phyloP scores from a whole-genome alignment of 1,284 basidiomycete species.

The Phlebopus sp. region DNA sequence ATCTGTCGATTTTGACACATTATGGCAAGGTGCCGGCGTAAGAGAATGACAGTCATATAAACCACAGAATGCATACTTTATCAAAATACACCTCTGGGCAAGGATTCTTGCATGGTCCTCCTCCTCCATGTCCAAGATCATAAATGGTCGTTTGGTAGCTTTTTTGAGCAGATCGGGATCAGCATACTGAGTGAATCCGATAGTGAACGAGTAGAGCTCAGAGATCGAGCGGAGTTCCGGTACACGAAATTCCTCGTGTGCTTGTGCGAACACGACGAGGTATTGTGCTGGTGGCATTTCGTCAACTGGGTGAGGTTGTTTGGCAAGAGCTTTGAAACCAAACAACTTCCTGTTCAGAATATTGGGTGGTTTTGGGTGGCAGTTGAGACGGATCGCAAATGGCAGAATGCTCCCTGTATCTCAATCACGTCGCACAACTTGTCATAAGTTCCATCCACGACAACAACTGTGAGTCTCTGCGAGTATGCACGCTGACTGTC shows the following conservation, averaged over 20 bases:
- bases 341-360: too few species aligned
- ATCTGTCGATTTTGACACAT: conserved; percentile 48
- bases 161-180: conserved; percentile 37
- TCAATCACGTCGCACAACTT: conserved; percentile 28
- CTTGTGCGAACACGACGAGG: conserved; percentile 77
- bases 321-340: conserved; percentile 5
- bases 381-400: too few species aligned
- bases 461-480: conserved; percentile 24
- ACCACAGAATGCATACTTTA: conserved; percentile 57
- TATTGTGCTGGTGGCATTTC: conserved; percentile 42
- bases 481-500: conserved; percentile 8
- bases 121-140: conserved; percentile 66
- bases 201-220: conserved; percentile 59
- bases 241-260: conserved; percentile 76
- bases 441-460: conserved; percentile 29
- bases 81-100: conserved; percentile 75
- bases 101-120: conserved; percentile 77
- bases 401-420: conserved; percentile 12
- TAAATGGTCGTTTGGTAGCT: conserved; percentile 63
- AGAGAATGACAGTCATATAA: conserved; percentile 1
- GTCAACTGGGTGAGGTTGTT: conserved; percentile 1
- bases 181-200: conserved; percentile 39
- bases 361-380: too few species aligned
- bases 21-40: background rate
- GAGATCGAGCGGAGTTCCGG: conserved; percentile 76